Evolutionary conservation across 202 grass and related monocot genomes (phyloP), one percentile per base, ranked within the genome.

Genomic region (Panicum virgatum): DNA sequence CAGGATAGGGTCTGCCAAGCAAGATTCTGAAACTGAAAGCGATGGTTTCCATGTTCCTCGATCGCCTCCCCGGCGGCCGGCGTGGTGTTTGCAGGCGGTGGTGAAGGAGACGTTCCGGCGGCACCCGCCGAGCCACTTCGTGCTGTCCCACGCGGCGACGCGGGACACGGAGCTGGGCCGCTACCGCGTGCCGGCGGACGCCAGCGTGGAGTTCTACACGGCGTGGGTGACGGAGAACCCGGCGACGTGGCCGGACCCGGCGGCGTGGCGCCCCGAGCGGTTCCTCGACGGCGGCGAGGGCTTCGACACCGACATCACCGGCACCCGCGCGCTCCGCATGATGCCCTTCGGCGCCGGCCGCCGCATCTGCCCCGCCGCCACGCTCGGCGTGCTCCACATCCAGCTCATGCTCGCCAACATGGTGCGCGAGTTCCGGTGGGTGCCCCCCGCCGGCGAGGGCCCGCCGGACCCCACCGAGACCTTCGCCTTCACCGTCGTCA

Each of bases 91-190:
- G 62, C 92, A 96, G 89, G 96, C 96, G 27, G 85, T 89, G 65
- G 91, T 96, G 74, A 99, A 99, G 87, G 96, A 99, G 83, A 96
- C 93, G 36, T 91, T 99, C 82, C 93, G 96, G 71, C 91, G 93
- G 6, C 93, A 99, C 86, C 96, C 96, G 20, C 96, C 96, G 47
- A 94, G 87, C 84, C 93, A 96, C 81, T 99, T 99, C 84, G 89
- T 99, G 56, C 87, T 99, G 6, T 96, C 96, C 5, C 96, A 99
- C 89, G 93, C 96, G 23, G 83, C 87, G 69, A 96, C 87, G 56
- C 26, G 64, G 61, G 96, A 94, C 81, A 90, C 96, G 30, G 89
- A 96, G 75, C 89, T 96, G 19, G 96, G 85, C 53, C 91, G 92
- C 16, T 96, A 96, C 87, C 89, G 91, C 10, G 85, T 99, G 3